Evolutionary conservation across 1,284 basidiomycete genomes (phyloP), one percentile per base, ranked within the genome.

Genomic region (Heterobasidion occidentale): DNA sequence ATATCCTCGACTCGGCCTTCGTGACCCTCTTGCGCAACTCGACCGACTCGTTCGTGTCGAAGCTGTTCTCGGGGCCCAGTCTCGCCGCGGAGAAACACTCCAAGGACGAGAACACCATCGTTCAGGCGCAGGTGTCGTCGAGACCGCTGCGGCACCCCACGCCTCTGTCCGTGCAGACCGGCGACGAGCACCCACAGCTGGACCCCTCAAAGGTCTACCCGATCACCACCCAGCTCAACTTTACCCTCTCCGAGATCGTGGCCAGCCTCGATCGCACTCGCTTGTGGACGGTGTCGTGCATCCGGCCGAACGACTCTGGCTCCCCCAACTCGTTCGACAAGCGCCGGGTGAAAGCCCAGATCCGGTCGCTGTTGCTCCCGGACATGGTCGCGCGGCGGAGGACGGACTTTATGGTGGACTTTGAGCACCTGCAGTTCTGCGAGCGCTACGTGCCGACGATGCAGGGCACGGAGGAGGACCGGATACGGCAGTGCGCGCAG

Each of bases 291-390:
- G 76, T 97, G 9, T 78, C 85, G 0, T 93, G 92, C 61, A 83
- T 98, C 57, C 83, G 92, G 2, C 93, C 95, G 1, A 97, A 96
- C 71, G 94, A 96, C 70, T 92, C 90, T 0, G 80, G 81, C 33
- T 87, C 88, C 0, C 80, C 92, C 15, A 92, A 93, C 63, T 92
- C 90, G 6, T 93, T 95, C 66, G 94, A 97, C 71, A 88, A 90
- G 65, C 83, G 88, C 2, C 79, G 91, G 2, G 87, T 96, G 60
- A 89, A 91, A 66, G 73, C 83, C 0, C 94, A 97, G 69, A 77
- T 97, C 38, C 79, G 85, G 1, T 76, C 86, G 0, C 73, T 93
- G 8, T 80, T 90, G 14, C 73, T 97, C 0, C 84, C 92, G 0
- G 90, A 94, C 62, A 66, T 93, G 15, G 74, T 88, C 14, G 78